Conservation (phyloP, 78 protist species). For the Dictyostelium brefeldianum region DNA sequence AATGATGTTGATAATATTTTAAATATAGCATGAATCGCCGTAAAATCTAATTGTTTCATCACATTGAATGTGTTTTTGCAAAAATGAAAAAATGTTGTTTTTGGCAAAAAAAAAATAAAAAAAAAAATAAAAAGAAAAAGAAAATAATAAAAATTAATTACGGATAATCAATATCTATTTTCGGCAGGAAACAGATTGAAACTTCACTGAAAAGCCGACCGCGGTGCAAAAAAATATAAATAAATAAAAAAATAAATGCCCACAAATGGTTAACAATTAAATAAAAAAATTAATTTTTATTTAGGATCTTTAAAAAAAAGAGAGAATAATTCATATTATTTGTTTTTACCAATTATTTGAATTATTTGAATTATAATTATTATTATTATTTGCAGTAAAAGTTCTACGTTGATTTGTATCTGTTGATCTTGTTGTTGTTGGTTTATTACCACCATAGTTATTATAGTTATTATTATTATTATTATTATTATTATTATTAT, state of each 20-base stretch:
- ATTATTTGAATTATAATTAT: not conserved
- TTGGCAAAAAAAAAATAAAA: conserved; percentile 1
- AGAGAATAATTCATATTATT: not conserved
- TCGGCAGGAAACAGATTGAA: no score
- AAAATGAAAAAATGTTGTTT: no score
- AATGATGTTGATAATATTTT: conserved; percentile 58
- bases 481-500: no score
- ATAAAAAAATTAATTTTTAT: conserved; percentile 8
- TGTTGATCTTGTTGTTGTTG: conserved; percentile 5
- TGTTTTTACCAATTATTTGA: not conserved
- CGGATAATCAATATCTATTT: no score
- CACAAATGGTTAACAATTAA: not conserved
- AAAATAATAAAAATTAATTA: no score
- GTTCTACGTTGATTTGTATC: conserved; percentile 5
- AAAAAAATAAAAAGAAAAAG: not conserved
- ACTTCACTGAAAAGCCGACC: no score
- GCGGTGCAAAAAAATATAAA: not conserved
- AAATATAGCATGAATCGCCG: conserved; percentile 36
- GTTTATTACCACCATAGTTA: not conserved
- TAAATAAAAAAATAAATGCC: not conserved
- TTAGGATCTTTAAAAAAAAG: not conserved
- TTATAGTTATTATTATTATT: not conserved
- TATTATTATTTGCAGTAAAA: not conserved
- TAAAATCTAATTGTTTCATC: conserved; percentile 34
- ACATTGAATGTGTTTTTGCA: not conserved